phyloP scores from a whole-genome alignment of 1,284 basidiomycete genomes.

The Flammula alnicola region DNA sequence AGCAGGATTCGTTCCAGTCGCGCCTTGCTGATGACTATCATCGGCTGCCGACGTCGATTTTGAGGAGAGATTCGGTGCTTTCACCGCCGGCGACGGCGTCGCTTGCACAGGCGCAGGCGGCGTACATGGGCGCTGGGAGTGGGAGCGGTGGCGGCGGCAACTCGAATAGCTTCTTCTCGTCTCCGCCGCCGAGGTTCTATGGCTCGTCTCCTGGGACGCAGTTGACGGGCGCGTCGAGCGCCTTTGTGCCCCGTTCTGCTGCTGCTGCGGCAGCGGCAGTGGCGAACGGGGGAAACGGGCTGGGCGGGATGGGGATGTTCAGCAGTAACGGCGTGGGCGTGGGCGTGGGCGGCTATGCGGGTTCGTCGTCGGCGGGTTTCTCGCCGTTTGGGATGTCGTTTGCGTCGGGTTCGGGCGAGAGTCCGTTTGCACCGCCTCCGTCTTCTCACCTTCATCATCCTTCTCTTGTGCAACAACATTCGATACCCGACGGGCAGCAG shows the following conservation, averaged over 20 bases:
- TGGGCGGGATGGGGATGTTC: slow-evolving; percentile 9
- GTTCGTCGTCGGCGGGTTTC: too few relatives aligned
- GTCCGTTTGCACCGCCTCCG: slow-evolving; percentile 6
- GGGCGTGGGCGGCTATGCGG: slow-evolving; percentile 16
- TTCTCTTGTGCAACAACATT: slow-evolving; percentile 11
- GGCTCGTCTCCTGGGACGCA: slow-evolving; percentile 46
- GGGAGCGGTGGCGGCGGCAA: slow-evolving; percentile 12
- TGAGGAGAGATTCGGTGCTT: slow-evolving; percentile 28
- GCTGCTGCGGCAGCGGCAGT: background rate
- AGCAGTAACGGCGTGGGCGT: slow-evolving; percentile 15
- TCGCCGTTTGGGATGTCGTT: slow-evolving; percentile 59
- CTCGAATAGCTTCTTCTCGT: slow-evolving; percentile 49
- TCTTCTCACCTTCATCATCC: slow-evolving; percentile 7
- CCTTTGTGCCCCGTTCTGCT: slow-evolving; percentile 30
- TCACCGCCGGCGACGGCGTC: slow-evolving; percentile 16
- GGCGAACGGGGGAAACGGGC: too few relatives aligned
- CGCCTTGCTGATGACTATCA: slow-evolving; percentile 17
- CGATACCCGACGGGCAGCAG: slow-evolving; percentile 66
- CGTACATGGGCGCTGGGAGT: too few relatives aligned
- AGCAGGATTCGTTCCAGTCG: slow-evolving; percentile 13
- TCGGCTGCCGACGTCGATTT: slow-evolving; percentile 23
- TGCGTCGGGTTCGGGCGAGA: slow-evolving; percentile 4
- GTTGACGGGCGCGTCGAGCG: slow-evolving; percentile 31
- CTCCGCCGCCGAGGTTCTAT: slow-evolving; percentile 66
- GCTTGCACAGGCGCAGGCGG: too few relatives aligned